phyloP scores from a whole-genome alignment of 2,329 filamentous ascomycete genomes.

The Hymenoscyphus occultus region DNA sequence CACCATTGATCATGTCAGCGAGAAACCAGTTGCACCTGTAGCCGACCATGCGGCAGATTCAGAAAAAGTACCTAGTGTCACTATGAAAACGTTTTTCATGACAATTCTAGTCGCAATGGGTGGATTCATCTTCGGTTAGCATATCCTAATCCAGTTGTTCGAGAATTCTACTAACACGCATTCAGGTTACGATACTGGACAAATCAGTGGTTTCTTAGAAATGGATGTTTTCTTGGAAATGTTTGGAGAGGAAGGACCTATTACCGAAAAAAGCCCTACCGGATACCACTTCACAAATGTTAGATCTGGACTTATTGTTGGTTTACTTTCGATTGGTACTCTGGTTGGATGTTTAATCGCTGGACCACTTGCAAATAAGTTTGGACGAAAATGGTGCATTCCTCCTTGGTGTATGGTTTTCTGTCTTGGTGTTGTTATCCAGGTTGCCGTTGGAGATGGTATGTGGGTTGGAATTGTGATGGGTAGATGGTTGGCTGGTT shows the following conservation, averaged over 20 bases:
- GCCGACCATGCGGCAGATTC: not conserved
- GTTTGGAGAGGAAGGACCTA: slow-evolving; percentile 45
- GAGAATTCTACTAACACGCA: not conserved
- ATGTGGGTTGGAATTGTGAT: slow-evolving; percentile 62
- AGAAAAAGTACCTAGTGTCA: slow-evolving; percentile 14
- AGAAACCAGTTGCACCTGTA: not conserved
- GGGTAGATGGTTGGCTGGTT: slow-evolving; percentile 63
- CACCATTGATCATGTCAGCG: slow-evolving; percentile 3
- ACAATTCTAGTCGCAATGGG: slow-evolving; percentile 30
- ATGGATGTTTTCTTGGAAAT: slow-evolving; percentile 56
- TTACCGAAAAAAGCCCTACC: slow-evolving; percentile 26
- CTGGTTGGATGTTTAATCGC: slow-evolving; percentile 76
- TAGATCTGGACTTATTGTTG: slow-evolving; percentile 62
- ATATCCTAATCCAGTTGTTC: too few relatives aligned
- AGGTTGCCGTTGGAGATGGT: slow-evolving; percentile 53
- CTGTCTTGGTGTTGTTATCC: slow-evolving; percentile 62
- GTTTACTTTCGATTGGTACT: slow-evolving; percentile 69
- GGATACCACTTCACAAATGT: slow-evolving; percentile 52
- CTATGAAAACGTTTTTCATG: slow-evolving; percentile 28
- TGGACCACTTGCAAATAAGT: slow-evolving; percentile 63
- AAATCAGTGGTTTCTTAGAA: slow-evolving; percentile 55
- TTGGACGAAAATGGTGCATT: slow-evolving; percentile 62
- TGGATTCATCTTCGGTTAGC: slow-evolving; percentile 35
- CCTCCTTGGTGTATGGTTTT: slow-evolving; percentile 52
- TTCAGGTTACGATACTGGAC: slow-evolving; percentile 34